Percentiles rank a stretch among this genome's conserved stretches.
Conservation (phyloP, 2,329 filamentous ascomycete genomes). For the Ophiostoma piceae region DNA sequence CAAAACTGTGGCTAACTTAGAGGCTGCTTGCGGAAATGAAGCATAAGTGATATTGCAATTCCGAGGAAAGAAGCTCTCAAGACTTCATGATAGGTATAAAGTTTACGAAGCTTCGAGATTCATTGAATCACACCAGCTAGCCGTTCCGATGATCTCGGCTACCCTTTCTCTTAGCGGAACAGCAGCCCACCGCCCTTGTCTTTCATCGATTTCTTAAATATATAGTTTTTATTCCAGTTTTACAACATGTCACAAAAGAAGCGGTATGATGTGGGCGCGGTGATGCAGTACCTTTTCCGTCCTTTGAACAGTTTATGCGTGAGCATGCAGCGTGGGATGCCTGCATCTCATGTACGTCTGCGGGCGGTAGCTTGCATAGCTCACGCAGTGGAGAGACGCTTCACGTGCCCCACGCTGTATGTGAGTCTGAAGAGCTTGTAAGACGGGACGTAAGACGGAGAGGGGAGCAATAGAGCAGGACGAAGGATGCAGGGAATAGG, state of each 20-base stretch:
- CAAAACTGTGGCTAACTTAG: background rate
- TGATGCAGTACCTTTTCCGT: background rate
- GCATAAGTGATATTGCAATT: background rate
- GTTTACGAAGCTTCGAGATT: background rate
- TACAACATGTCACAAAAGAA: background rate
- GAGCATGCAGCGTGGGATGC: conserved; percentile 6
- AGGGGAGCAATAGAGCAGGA: background rate
- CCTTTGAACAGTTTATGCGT: background rate
- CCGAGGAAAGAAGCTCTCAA: background rate
- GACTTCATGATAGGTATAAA: background rate
- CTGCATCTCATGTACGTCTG: background rate
- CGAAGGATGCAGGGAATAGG: background rate
- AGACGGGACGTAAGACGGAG: background rate
- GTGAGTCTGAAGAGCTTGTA: background rate
- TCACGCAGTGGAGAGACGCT: background rate
- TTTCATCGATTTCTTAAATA: background rate
- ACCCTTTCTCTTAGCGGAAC: background rate
- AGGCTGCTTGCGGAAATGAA: background rate
- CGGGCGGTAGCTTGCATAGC: background rate
- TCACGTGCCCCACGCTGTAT: conserved; percentile 12
- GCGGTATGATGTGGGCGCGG: background rate
- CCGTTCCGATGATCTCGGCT: background rate
- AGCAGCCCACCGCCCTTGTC: background rate
- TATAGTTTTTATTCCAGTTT: background rate
- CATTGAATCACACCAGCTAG: background rate